phyloP scores from a whole-genome alignment of 108 stramenopile genomes.

The Discostella stelligeroides region DNA sequence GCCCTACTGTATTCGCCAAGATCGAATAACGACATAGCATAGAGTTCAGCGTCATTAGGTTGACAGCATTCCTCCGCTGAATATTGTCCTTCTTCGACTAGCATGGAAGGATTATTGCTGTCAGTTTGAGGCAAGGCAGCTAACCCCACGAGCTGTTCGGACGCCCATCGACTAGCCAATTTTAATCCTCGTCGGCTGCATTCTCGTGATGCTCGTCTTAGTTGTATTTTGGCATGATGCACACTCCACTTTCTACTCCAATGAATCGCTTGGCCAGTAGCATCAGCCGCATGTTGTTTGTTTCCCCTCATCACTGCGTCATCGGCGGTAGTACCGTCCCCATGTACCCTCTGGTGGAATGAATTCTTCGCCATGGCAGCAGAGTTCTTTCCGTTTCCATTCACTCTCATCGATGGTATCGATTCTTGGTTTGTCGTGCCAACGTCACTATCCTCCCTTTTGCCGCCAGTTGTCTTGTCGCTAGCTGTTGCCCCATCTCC shows the following conservation, averaged over 20 bases:
- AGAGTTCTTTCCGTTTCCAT: too few species aligned
- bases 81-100: background rate
- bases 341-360: too few species aligned
- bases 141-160: slow-evolving; percentile 76
- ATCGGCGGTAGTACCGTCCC: background rate
- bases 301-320: too few species aligned
- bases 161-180: slow-evolving; percentile 80
- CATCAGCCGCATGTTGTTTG: background rate
- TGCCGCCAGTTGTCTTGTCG: background rate
- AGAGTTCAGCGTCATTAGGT: slow-evolving; percentile 51
- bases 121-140: slow-evolving; percentile 10
- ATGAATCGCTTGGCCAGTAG: slow-evolving; percentile 1
- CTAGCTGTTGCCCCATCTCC: background rate
- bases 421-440: background rate
- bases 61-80: slow-evolving; percentile 16
- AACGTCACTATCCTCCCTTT: background rate
- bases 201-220: slow-evolving; percentile 34
- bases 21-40: slow-evolving; percentile 76
- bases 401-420: too few species aligned
- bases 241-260: slow-evolving; percentile 21
- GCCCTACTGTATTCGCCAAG: slow-evolving; percentile 80
- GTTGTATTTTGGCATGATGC: slow-evolving; percentile 22
- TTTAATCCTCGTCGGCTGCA: slow-evolving; percentile 61
- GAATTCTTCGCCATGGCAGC: too few species aligned
- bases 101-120: background rate